phyloP scores from a whole-genome alignment of 441 rosid species.

The Biscutella laevigata region DNA sequence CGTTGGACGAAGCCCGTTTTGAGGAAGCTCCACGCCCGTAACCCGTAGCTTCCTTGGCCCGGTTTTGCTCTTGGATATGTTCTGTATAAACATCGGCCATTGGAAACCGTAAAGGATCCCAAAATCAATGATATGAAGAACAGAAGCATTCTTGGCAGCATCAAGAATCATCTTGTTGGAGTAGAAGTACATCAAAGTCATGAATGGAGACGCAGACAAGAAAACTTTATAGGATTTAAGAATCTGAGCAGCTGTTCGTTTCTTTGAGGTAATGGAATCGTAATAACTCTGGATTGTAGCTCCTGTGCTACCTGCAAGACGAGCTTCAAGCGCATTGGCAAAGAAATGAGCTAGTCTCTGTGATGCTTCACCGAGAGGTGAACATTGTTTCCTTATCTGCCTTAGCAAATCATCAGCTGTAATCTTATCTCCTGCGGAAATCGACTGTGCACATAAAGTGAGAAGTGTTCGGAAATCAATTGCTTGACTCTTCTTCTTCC shows the following conservation, averaged over 20 bases:
- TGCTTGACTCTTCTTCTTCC: slow-evolving; percentile 33
- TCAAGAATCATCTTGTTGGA: slow-evolving; percentile 45
- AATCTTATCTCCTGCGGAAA: slow-evolving; percentile 45
- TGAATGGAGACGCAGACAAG: slow-evolving; percentile 52
- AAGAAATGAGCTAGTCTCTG: slow-evolving; percentile 74
- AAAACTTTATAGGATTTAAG: slow-evolving; percentile 40
- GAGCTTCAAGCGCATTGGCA: slow-evolving; percentile 55
- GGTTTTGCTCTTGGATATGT: slow-evolving; percentile 29
- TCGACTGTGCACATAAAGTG: slow-evolving; percentile 59
- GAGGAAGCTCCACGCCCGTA: slow-evolving; percentile 72
- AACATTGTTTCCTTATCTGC: slow-evolving; percentile 64
- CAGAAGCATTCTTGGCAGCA: slow-evolving; percentile 37
- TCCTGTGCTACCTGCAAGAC: slow-evolving; percentile 38
- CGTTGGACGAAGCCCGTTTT: slow-evolving; percentile 60
- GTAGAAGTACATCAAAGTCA: slow-evolving; percentile 38
- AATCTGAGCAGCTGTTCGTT: slow-evolving; percentile 41
- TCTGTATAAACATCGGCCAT: slow-evolving; percentile 77
- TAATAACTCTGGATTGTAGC: slow-evolving; percentile 26
- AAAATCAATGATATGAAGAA: slow-evolving; percentile 66
- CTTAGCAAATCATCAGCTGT: slow-evolving; percentile 43
- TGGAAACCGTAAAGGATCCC: slow-evolving; percentile 81
- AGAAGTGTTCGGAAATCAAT: slow-evolving; percentile 56
- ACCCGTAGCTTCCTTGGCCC: slow-evolving; percentile 59
- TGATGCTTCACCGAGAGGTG: slow-evolving; percentile 68
- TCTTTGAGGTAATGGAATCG: slow-evolving; percentile 19